A percentile compares a stretch with the other conserved stretches of the same genome.
Conservation (phyloP, 2,329 filamentous ascomycete species). For the Calonectria leucothoes region DNA sequence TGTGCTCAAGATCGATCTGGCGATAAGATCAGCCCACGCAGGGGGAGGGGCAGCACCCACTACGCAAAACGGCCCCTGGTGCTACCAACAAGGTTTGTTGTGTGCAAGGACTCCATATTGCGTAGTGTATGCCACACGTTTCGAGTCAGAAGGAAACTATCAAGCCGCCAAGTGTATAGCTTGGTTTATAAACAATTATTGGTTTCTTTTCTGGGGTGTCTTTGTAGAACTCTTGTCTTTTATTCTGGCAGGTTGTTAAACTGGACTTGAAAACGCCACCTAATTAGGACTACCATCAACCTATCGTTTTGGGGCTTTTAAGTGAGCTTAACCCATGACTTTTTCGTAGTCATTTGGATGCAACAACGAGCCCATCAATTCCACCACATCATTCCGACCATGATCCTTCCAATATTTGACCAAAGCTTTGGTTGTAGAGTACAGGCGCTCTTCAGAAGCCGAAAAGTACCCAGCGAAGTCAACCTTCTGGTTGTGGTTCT, state of each 20-base stretch:
- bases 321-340: neutral
- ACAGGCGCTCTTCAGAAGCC: neutral
- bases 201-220: no score
- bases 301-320: no score
- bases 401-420: neutral
- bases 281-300: no score
- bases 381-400: neutral
- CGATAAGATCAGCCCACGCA: neutral
- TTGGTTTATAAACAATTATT: no score
- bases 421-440: neutral
- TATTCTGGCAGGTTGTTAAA: no score
- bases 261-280: no score
- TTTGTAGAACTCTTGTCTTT: no score
- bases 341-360: neutral
- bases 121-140: neutral
- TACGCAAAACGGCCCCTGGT: neutral
- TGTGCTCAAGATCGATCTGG: neutral
- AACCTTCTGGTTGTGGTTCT: neutral
- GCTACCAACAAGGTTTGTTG: neutral
- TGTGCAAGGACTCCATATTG: neutral
- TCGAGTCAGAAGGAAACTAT: no score
- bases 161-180: no score
- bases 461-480: neutral
- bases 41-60: neutral
- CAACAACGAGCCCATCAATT: neutral